Base-by-base conservation (phyloP, 2,329 filamentous ascomycete species). In the Botrytis hyacinthi region DNA sequence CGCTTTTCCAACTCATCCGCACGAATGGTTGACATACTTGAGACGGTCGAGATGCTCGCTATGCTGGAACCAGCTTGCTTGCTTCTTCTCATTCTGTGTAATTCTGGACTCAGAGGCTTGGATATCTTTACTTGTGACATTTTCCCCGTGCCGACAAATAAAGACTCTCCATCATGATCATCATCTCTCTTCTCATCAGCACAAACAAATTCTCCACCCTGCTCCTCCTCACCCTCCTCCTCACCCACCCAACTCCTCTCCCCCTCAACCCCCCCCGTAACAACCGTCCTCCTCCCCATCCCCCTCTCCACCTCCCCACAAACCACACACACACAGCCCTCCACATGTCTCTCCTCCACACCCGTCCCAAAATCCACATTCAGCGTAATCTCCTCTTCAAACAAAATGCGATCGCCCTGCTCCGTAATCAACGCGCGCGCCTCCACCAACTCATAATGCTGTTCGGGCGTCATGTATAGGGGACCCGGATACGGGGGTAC, bases 351-450 rank as follows among this genome's bases (percentile, higher is more conserved):
- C 18, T 42, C 66, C n/a, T 68, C 66, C 14, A 40, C 6, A 3
- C 5, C 26, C 2, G 66, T 68, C 14, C 66, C 48, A 40, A 68
- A 68, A 57, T 68, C 66, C 48, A 68, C 66, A 68, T 68, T 68
- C 7, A 68, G 10, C 26, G 66, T 68, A 16, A 68, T 68, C 7
- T 42, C 18, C 37, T 57, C n/a, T 22, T 57, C 48, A 12, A 40
- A 68, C 14, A 68, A 8, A 57, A 68, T 68, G 5, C 66, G 66
- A 42, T 26, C 54, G 9, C 66, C 66, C 20, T 42, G 35, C 29
- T 29, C n/a, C 2, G 66, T 68, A 35, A 68, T 42, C 7, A 12
- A 22, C 9, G 66, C 66, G 7, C n/a, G 37, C 20, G 66, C 35
- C 22, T 68, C 66, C 40, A 68, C 66, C 7, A 22, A 57, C 10